phyloP scores from a whole-genome alignment of 164 flowering plant genomes.

The Vitis rupestris region DNA sequence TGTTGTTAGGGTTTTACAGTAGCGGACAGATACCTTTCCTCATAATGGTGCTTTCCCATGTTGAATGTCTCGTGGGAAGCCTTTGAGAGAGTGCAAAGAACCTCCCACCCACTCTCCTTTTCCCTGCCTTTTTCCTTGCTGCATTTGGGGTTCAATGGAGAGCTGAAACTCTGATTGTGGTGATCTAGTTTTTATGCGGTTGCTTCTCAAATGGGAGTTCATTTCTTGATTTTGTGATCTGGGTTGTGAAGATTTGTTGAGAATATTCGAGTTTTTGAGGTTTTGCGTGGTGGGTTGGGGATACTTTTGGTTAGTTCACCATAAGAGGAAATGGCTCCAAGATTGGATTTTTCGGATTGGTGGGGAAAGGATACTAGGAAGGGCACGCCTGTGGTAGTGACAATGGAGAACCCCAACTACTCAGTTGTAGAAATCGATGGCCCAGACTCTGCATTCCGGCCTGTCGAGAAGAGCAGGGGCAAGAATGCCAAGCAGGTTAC shows the following conservation, averaged over 20 bases:
- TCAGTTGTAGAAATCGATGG: conserved; percentile 69
- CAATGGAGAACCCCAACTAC: conserved; percentile 83
- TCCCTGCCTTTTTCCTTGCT: conserved; percentile 18
- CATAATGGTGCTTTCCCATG: conserved; percentile 40
- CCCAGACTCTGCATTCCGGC: conserved; percentile 59
- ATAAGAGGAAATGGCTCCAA: conserved; percentile 52
- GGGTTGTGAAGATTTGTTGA: conserved; percentile 24
- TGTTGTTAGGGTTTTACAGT: conserved; percentile 42
- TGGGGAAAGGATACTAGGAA: conserved; percentile 51
- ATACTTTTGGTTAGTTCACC: not conserved
- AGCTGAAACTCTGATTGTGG: conserved; percentile 11
- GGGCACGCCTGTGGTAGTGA: conserved; percentile 78
- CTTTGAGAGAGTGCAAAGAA: conserved; percentile 9
- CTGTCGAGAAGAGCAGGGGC: conserved; percentile 66
- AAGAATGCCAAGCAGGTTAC: conserved; percentile 80
- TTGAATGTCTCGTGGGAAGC: conserved; percentile 18
- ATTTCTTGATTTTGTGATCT: conserved; percentile 30
- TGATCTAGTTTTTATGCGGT: conserved; percentile 12
- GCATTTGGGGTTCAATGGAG: conserved; percentile 29
- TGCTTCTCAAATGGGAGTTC: conserved; percentile 24
- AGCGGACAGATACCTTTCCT: conserved; percentile 51
- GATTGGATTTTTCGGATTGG: conserved; percentile 56
- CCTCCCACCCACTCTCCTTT: conserved; percentile 6
- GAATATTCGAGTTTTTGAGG: conserved; percentile 5
- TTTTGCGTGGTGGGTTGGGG: conserved; percentile 5